A percentile compares a stretch with the other conserved stretches of the same genome.
Conservation (phyloP, 140 eudicot species). For the Eryngium alpinum region DNA sequence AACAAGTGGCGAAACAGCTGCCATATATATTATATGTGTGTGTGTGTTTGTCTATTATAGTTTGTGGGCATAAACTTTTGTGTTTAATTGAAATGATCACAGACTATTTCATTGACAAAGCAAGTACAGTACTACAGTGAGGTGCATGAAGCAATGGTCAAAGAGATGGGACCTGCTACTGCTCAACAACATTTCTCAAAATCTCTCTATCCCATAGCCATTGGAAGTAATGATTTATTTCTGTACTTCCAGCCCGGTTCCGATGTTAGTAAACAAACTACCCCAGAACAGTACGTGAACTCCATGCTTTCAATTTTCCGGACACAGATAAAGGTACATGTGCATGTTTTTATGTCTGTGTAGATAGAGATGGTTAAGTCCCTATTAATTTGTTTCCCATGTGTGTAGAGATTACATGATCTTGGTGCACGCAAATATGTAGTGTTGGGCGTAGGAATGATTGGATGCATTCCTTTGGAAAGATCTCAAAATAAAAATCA, state of each 20-base stretch:
- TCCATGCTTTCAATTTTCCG: constrained; percentile 61
- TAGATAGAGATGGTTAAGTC: too few relatives aligned
- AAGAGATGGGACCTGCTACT: constrained; percentile 29
- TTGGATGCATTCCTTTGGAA: too few relatives aligned
- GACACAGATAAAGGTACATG: too few relatives aligned
- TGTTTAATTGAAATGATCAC: too few relatives aligned
- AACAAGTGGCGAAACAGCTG: too few relatives aligned
- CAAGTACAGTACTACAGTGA: constrained; percentile 43
- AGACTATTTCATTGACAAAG: constrained; percentile 38
- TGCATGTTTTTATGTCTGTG: too few relatives aligned
- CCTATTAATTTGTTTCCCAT: too few relatives aligned
- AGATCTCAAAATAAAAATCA: too few relatives aligned
- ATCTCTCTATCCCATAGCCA: constrained; percentile 53
- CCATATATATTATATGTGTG: not conserved
- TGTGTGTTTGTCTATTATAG: not conserved
- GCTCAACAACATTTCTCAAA: constrained; percentile 52
- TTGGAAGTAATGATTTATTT: constrained; percentile 85
- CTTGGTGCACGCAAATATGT: too few relatives aligned
- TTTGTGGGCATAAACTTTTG: not conserved
- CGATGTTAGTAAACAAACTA: constrained; percentile 25
- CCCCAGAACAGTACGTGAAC: constrained; percentile 62
- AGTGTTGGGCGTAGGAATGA: too few relatives aligned
- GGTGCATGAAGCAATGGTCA: constrained; percentile 43
- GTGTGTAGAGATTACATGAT: too few relatives aligned
- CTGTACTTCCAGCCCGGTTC: constrained; percentile 53